Base-by-base conservation (phyloP, 495 filamentous ascomycete species). In the Podospora australis region DNA sequence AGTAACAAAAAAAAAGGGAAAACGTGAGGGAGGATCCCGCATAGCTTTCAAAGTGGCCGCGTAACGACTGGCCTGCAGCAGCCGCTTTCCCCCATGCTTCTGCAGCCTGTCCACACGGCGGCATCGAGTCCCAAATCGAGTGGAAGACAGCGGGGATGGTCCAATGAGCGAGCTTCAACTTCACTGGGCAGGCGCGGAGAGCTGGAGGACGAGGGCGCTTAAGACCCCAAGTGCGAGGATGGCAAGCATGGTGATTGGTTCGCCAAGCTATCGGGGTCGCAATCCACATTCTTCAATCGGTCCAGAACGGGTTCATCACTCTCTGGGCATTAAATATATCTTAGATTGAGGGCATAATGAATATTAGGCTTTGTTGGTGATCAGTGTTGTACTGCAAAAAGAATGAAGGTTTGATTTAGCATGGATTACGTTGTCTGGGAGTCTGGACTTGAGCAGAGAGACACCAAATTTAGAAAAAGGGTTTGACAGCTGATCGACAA, bases 171-270 rank as follows among this genome's bases (percentile, higher is more conserved):
- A 36, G 26, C 46, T 43, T 30, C 46, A 17, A 6, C 29, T 14
- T 9, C 35, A 29, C 2, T 41, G 21, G 34, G 29, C 39, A 46
- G 17, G 38, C 52, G 36, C 47, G 52, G 42, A 19, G 47, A 39
- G 40, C 29, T n/a, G 7, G 22, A 39, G 41, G 52, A 53, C 46
- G 40, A 57, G 54, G 62, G 62, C 59, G 59, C 62, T 64, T 64
- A 64, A 28, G 17, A 25, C 10, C 23, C 20, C 19, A 11, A 43
- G 34, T 16, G 13, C 34, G 40, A 49, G 46, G 39, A 13, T 22
- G 23, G 30, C 39, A 19, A 29, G 34, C 8, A 5, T 29, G 34
- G 40, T 42, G 46, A 54, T 54, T 54, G 52, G 52, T 35, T 39
- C 23, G 45, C 45, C 29, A 23, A 43, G 40, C 40, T n/a, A 43